Evolutionary conservation across 2,329 filamentous ascomycete species (phyloP).

Genomic region (Aureobasidium sp.): DNA sequence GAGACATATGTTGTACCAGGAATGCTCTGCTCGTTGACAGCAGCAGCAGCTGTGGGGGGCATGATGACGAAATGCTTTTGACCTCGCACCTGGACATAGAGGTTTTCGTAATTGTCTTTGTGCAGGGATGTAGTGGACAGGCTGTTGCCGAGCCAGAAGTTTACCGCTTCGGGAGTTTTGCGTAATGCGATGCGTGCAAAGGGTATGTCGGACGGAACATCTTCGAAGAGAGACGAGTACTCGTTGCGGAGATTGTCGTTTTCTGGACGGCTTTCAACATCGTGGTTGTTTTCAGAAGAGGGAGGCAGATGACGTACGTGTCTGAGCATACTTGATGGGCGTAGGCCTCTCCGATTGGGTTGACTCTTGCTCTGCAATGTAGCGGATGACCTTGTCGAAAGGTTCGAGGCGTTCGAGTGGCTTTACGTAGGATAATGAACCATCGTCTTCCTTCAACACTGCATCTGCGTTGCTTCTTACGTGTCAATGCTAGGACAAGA

Average conservation of each 20-base stretch:
- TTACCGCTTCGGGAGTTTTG: constrained; percentile 64
- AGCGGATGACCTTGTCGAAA: constrained; percentile 57
- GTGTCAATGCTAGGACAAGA: background rate
- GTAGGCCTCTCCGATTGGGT: constrained; percentile 24
- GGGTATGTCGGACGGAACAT: constrained; percentile 56
- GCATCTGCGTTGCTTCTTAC: constrained; percentile 45
- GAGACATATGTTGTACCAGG: constrained; percentile 53
- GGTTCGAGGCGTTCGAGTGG: constrained; percentile 60
- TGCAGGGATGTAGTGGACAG: constrained; percentile 65
- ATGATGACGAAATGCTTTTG: constrained; percentile 68
- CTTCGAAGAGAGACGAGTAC: constrained; percentile 55
- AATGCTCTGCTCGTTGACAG: constrained; percentile 58
- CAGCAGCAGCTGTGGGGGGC: constrained; percentile 62
- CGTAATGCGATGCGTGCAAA: constrained; percentile 68
- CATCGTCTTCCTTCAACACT: constrained; percentile 58
- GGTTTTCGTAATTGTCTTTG: constrained; percentile 79
- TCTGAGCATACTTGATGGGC: constrained; percentile 63
- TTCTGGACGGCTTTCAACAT: constrained; percentile 40
- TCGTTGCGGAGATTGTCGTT: constrained; percentile 76
- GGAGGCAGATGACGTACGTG: constrained; percentile 47
- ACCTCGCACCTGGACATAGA: constrained; percentile 70
- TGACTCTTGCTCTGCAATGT: constrained; percentile 54
- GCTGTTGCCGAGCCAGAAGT: constrained; percentile 75
- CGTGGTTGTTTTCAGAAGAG: background rate
- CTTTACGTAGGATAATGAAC: constrained; percentile 53